phyloP scores from a whole-genome alignment of 345 rosid species.

The Salix brachista region DNA sequence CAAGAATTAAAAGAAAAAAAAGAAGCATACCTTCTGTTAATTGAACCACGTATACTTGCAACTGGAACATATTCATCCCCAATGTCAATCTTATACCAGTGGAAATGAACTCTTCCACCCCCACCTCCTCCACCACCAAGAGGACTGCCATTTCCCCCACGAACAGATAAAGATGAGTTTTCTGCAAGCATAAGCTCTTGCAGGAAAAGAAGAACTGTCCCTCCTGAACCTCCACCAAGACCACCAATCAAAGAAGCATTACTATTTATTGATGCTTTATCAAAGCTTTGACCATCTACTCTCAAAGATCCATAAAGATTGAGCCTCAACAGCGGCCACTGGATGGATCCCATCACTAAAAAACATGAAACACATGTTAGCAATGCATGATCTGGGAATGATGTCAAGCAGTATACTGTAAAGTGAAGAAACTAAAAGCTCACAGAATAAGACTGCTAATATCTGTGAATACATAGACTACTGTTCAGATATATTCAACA shows the following conservation, averaged over 20 bases:
- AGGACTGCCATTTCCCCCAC: slow-evolving; percentile 81
- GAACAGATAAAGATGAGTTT: slow-evolving; percentile 63
- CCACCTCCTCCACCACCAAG: slow-evolving; percentile 98
- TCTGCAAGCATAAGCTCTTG: slow-evolving; percentile 65
- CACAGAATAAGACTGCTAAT: neutral
- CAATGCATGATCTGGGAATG: slow-evolving; percentile 1
- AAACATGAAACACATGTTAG: slow-evolving; percentile 29
- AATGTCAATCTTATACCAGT: slow-evolving; percentile 76
- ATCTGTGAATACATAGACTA: neutral
- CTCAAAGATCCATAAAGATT: slow-evolving; percentile 66
- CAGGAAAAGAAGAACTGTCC: slow-evolving; percentile 93
- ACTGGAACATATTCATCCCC: slow-evolving; percentile 78
- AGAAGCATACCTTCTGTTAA: slow-evolving; percentile 55
- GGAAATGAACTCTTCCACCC: slow-evolving; percentile 97
- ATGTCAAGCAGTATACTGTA: neutral
- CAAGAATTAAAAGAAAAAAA: neutral
- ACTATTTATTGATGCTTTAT: slow-evolving; percentile 32
- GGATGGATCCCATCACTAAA: slow-evolving; percentile 79
- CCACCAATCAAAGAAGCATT: slow-evolving; percentile 67
- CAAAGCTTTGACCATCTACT: slow-evolving; percentile 84
- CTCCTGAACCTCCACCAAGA: slow-evolving; percentile 98
- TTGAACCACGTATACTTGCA: slow-evolving; percentile 66
- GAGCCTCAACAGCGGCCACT: slow-evolving; percentile 73
- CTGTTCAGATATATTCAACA: slow-evolving; percentile 3
- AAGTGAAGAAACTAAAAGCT: slow-evolving; percentile 3